These are phyloP conservation scores for Ganoderma resinaceum DNA, from an alignment of 1,284 basidiomycete species.

Conservation along the genomic window DNA sequence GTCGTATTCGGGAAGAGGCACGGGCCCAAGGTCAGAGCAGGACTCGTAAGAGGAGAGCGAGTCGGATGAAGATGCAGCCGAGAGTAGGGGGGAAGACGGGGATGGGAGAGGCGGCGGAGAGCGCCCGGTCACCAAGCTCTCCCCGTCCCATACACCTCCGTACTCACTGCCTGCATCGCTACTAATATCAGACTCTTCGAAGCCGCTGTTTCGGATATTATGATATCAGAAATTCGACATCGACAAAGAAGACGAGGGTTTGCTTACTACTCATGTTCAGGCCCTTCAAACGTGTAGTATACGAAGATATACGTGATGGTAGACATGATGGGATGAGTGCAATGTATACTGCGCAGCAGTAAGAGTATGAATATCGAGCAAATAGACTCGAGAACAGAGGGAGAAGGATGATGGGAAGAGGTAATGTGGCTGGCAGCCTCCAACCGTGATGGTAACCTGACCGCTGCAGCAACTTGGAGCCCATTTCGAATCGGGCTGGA, in stretches of 20 bases:
- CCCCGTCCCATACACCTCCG: not conserved
- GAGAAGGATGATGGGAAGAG: not conserved
- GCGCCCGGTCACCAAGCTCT: not conserved
- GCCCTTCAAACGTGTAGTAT: not conserved
- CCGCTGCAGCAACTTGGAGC: not conserved
- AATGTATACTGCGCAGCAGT: not conserved
- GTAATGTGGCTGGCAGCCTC: not conserved
- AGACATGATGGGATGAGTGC: not conserved
- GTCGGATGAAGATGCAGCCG: not conserved
- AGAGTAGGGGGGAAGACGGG: not conserved
- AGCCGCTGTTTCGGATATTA: not conserved
- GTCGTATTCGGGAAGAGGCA: not conserved
- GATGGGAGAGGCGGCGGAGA: not conserved
- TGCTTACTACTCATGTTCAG: not conserved
- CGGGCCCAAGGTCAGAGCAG: not conserved
- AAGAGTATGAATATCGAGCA: not conserved
- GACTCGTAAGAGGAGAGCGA: not conserved
- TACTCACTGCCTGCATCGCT: not conserved
- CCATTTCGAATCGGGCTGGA: not conserved
- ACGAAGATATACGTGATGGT: not conserved
- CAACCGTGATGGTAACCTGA: not conserved
- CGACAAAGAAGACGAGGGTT: not conserved
- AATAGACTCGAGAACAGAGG: not conserved
- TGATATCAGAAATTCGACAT: not conserved
- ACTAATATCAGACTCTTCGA: not conserved